Percentiles rank a stretch among this genome's conserved stretches.
phyloP scores from a whole-genome alignment of 192 early-diverging fungal species.

The Coemansia sp. region DNA sequence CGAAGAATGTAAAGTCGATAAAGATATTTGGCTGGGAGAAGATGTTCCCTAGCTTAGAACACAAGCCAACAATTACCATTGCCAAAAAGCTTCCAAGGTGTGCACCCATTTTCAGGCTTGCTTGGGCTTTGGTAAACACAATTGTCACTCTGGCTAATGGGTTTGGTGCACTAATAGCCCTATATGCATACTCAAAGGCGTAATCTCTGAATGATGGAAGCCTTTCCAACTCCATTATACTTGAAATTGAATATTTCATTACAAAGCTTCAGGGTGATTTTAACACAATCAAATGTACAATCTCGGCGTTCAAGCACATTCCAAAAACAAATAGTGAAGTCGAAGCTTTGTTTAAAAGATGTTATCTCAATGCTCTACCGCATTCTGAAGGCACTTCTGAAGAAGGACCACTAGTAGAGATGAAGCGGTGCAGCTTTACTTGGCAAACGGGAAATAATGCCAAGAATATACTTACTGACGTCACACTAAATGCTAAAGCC shows the following conservation, averaged over 20 bases:
- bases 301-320: background rate
- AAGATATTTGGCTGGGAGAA: slow-evolving; percentile 46
- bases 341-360: slow-evolving; percentile 13
- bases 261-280: background rate
- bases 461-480: slow-evolving; percentile 4
- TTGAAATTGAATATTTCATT: background rate
- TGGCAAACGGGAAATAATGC: background rate
- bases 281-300: background rate
- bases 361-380: slow-evolving; percentile 22
- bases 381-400: background rate
- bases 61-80: background rate
- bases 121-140: too few relatives aligned
- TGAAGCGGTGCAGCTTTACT: slow-evolving; percentile 24
- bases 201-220: too few relatives aligned
- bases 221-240: too few relatives aligned
- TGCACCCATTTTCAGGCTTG: too few relatives aligned
- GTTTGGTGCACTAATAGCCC: background rate
- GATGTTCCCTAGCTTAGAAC: slow-evolving; percentile 1
- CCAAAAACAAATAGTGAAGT: slow-evolving; percentile 3
- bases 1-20: slow-evolving; percentile 12
- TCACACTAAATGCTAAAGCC: slow-evolving; percentile 4
- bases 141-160: too few relatives aligned
- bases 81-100: background rate
- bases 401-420: background rate
- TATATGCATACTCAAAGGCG: background rate